Conservation (phyloP, 495 filamentous ascomycete species). For the Daldinia concentrica region DNA sequence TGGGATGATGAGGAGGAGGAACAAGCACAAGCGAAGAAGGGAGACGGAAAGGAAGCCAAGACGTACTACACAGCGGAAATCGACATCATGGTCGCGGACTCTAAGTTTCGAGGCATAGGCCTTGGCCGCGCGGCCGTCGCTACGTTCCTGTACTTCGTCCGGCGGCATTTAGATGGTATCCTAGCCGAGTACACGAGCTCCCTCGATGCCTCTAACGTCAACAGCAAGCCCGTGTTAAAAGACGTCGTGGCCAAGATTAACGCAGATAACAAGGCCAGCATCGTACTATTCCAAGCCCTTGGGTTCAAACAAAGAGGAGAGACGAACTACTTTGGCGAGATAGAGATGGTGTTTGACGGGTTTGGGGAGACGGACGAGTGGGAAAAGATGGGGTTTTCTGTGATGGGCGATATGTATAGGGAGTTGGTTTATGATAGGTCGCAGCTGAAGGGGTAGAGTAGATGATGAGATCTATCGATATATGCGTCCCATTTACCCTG, state of each 20-base stretch:
- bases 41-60: neutral
- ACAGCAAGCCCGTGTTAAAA: conserved; percentile 31
- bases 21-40: conserved; percentile 34
- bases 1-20: conserved; percentile 50
- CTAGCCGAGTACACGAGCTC: conserved; percentile 63
- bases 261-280: conserved; percentile 50
- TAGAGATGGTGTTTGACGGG: conserved; percentile 52
- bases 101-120: conserved; percentile 66
- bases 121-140: conserved; percentile 72
- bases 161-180: conserved; percentile 58
- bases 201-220: neutral
- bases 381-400: neutral
- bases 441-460: neutral
- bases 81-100: conserved; percentile 86
- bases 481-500: neutral
- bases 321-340: conserved; percentile 62
- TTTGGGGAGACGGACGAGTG: conserved; percentile 21
- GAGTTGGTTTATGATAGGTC: conserved; percentile 37
- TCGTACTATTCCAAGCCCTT: conserved; percentile 56
- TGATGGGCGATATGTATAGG: conserved; percentile 6
- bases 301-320: conserved; percentile 56
- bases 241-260: conserved; percentile 60
- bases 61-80: conserved; percentile 71
- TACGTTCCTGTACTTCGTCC: conserved; percentile 73
- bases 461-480: neutral